Evolutionary conservation across 331 rosid species (phyloP), one percentile per base, ranked within the genome.

Genomic region (Rhamnella rubrinervis): DNA sequence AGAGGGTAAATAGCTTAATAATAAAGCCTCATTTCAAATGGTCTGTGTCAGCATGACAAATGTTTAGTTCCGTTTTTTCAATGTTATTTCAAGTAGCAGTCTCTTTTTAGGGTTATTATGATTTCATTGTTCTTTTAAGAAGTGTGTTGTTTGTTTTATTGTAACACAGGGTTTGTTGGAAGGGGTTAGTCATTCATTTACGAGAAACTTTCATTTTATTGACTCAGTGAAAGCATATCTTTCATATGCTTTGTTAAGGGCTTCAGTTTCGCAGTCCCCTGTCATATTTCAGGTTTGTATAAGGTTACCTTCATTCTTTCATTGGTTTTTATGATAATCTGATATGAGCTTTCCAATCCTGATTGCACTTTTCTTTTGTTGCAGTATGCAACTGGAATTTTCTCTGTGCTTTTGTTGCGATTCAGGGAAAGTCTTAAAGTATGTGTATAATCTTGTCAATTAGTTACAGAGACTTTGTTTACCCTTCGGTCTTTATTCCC

Each of bases 361-460:
- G 74, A 87, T 76, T 65, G 13, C 20, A 6, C 38, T 11, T 59
- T 69, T 82, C 68, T 74, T 79, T 72, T 53, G 50, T 85, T 79
- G 82, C 99, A 95, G 99, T 95, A 95, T 67, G 97, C 96, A 58
- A 83, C 92, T 11, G 97, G 97, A 85, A 89, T 95, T 72, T 95
- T 95, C 89, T 86, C 84, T 23, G 92, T 89, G 78, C 96, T 95
- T 71, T 65, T 91, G 85, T 72, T 95, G 88, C 90, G 93, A 62
- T 91, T 95, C 88, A 86, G 99, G 86, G 99, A 92, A 80, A 95
- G 96, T 78, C 97, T 95, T 77, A 95, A 95, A 84, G 99, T 95
- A 88, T 63, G 92, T 67, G 40, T 60, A 50, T 76, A 60, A 66
- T 55, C 77, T 76, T 80, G 64, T 63, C 39, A 59, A 69, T 58